Base-by-base conservation (phyloP, 306 rosid species). In the Calophaca sinica region DNA sequence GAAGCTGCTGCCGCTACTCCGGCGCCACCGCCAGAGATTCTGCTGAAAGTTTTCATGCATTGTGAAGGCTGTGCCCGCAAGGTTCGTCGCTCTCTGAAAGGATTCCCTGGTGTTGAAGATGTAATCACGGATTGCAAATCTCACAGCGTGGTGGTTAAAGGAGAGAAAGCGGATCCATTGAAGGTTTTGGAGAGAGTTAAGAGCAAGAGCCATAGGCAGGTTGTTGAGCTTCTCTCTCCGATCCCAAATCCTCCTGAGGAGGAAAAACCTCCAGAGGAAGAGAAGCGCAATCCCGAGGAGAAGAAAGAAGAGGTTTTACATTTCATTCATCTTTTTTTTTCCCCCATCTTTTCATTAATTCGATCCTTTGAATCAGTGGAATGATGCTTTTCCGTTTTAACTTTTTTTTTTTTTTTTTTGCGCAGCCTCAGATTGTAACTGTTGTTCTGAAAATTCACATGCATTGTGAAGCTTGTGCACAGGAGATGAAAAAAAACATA, bases 51-150 rank as follows among this genome's bases (percentile, higher is more conserved):
- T 5, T 89, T 67, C 87, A 94, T 94, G 98, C 98, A 94, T 87
- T 94, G 98, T 45, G 97, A 94, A 83, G 96, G 94, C 2, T 94
- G 98, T 73, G 98, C 98, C 5, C 88, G 93, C 13, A 91, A 89
- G 81, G 98, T 94, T 75, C 89, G 87, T 42, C 83, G 94, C 6
- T 83, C 82, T 41, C 97, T 94, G 77, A 89, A 86, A 62, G 88
- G 88, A 9, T 91, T 91, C 68, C 83, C 86, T 60, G 98, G 98
- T 13, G 94, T 94, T 12, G 93, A 89, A 74, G 87, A 81, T 39
- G 94, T 94, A 3, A 73, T 57, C 8, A 88, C 96, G 0, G 94
- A 94, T 83, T 87, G 89, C 77, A 86, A 70, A 74, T 79, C 80
- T 54, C 86, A 82, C 7, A 89, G 62, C 70, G 98, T 91, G 13